Conservation (phyloP, 345 rosid genomes). For the Trapa bicornis region DNA sequence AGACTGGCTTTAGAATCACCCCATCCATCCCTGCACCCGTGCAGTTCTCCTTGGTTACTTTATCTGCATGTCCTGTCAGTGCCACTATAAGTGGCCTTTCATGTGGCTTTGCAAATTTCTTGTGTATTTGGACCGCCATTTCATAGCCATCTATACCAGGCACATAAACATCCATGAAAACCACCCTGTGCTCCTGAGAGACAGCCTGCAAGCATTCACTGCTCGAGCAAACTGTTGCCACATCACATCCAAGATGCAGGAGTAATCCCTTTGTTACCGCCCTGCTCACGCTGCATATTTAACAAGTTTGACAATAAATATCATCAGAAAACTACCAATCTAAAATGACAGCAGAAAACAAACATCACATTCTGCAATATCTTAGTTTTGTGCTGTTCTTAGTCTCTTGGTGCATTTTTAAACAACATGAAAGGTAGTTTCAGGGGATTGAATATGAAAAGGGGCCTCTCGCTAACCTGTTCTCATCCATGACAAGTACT, state of each 20-base stretch:
- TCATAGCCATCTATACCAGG: constrained; percentile 54
- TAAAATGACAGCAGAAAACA: no score
- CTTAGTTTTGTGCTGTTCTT: not conserved
- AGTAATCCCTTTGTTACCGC: constrained; percentile 76
- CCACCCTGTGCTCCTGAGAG: constrained; percentile 68
- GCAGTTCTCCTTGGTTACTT: constrained; percentile 63
- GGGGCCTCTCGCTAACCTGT: constrained; percentile 43
- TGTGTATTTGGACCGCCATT: constrained; percentile 41
- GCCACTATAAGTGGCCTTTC: constrained; percentile 82
- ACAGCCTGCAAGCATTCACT: constrained; percentile 60
- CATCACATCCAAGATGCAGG: constrained; percentile 82
- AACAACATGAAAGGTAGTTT: not conserved
- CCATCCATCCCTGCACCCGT: constrained; percentile 79
- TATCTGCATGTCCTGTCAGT: constrained; percentile 62
- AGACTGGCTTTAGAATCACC: constrained; percentile 57
- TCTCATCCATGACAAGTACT: constrained; percentile 89
- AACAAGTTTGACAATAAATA: not conserved
- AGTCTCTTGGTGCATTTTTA: not conserved
- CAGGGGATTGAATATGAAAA: constrained; percentile 1
- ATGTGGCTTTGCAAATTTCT: constrained; percentile 50
- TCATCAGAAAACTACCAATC: not conserved
- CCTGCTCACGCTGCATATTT: constrained; percentile 59
- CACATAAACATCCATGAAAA: constrained; percentile 58
- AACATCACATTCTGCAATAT: not conserved
- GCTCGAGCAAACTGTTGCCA: constrained; percentile 49